Evolutionary conservation across 768 basidiomycete genomes (phyloP).

Genomic region (Trametes gibbosa): DNA sequence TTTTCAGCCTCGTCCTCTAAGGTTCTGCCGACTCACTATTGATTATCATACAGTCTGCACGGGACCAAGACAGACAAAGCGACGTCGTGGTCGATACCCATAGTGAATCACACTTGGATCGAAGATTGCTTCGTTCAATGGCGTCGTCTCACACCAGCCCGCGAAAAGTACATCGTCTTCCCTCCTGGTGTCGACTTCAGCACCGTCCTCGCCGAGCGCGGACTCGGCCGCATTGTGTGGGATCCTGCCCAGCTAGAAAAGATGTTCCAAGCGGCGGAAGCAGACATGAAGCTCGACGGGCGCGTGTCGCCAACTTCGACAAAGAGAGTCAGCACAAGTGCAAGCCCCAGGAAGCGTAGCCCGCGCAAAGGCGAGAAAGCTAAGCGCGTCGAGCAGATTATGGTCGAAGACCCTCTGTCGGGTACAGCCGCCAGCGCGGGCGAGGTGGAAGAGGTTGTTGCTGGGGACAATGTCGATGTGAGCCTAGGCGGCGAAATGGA

Average conservation of each 20-base stretch:
- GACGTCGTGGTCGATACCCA: slow-evolving; percentile 74
- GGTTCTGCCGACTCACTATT: neutral
- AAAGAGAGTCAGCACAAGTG: slow-evolving; percentile 11
- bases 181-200: slow-evolving; percentile 68
- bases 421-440: slow-evolving; percentile 23
- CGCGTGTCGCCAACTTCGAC: neutral
- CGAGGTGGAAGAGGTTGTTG: slow-evolving; percentile 29
- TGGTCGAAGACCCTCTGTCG: slow-evolving; percentile 15
- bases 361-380: neutral
- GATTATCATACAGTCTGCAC: slow-evolving; percentile 19
- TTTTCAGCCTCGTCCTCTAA: neutral
- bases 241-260: slow-evolving; percentile 31
- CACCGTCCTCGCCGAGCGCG: slow-evolving; percentile 35
- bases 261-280: slow-evolving; percentile 30
- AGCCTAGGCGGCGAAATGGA: slow-evolving; percentile 12
- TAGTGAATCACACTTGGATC: slow-evolving; percentile 89
- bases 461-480: slow-evolving; percentile 17
- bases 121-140: slow-evolving; percentile 88
- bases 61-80: slow-evolving; percentile 69
- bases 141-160: slow-evolving; percentile 62
- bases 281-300: slow-evolving; percentile 9
- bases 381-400: neutral
- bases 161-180: slow-evolving; percentile 68
- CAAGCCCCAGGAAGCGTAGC: slow-evolving; percentile 8
- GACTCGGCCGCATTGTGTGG: slow-evolving; percentile 23